Conservation (phyloP, 495 filamentous ascomycete species). For the Aspergillus hancockii region DNA sequence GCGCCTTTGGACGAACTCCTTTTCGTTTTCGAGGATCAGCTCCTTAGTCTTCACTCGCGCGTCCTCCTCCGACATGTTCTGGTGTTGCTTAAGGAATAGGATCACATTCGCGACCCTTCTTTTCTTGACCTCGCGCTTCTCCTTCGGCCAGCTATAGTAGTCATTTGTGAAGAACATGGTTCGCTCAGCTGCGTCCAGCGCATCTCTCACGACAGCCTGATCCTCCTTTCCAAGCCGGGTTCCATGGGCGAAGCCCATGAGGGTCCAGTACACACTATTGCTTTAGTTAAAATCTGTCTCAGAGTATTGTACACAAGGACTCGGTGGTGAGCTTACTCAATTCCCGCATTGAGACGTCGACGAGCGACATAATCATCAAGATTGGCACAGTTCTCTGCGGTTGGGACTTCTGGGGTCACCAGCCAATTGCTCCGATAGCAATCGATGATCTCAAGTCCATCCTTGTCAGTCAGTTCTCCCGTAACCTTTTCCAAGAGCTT, state of each 20-base stretch:
- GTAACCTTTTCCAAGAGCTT: conserved; percentile 17
- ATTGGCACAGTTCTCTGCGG: conserved; percentile 14
- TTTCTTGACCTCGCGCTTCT: conserved; percentile 15
- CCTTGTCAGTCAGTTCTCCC: conserved; percentile 16
- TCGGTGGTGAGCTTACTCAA: conserved; percentile 10
- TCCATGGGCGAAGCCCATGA: conserved; percentile 17
- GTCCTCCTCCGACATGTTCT: conserved; percentile 18
- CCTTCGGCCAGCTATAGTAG: conserved; percentile 19
- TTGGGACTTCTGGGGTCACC: conserved; percentile 11
- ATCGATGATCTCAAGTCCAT: conserved; percentile 19
- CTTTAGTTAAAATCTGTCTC: background rate
- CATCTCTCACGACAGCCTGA: conserved; percentile 16
- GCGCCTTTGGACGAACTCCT: conserved; percentile 13
- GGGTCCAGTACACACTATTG: conserved; percentile 14
- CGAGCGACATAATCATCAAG: conserved; percentile 17
- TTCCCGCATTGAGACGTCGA: conserved; percentile 13
- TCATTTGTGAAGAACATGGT: conserved; percentile 23
- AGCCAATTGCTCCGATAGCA: conserved; percentile 21
- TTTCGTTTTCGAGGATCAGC: conserved; percentile 15
- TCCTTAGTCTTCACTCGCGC: conserved; percentile 13
- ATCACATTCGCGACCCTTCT: conserved; percentile 16
- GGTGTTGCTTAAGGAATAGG: conserved; percentile 17
- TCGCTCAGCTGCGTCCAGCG: conserved; percentile 15
- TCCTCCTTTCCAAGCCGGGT: conserved; percentile 19
- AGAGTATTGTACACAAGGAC: background rate